These are phyloP conservation scores for Pyrenophora seminiperda DNA, from an alignment of 2,329 filamentous ascomycete species.

Conservation along the genomic window DNA sequence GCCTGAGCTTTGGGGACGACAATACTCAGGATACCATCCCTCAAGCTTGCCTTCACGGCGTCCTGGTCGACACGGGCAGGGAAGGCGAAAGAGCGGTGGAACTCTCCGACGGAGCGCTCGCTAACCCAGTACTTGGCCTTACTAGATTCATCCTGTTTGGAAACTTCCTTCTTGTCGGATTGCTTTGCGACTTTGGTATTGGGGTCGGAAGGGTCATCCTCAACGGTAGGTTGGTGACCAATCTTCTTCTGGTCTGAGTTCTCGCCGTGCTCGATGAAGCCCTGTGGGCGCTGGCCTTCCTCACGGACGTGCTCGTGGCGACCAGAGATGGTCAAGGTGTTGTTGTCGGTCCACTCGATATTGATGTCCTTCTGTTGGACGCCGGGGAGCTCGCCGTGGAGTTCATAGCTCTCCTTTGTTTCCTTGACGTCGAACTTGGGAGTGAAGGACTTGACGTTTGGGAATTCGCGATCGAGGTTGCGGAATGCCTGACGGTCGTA, in stretches of 20 bases:
- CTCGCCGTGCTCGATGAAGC: constrained; percentile 52
- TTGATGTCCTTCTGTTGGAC: constrained; percentile 73
- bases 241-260: constrained; percentile 27
- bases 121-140: constrained; percentile 72
- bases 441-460: constrained; percentile 62
- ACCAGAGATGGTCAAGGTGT: constrained; percentile 74
- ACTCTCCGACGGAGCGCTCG: constrained; percentile 64
- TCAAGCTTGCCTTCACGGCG: constrained; percentile 64
- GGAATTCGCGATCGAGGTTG: constrained; percentile 30
- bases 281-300: constrained; percentile 57
- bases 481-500: constrained; percentile 48
- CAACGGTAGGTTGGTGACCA: constrained; percentile 62
- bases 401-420: constrained; percentile 69
- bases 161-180: constrained; percentile 46
- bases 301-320: constrained; percentile 68
- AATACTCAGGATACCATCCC: constrained; percentile 64
- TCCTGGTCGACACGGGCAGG: constrained; percentile 64
- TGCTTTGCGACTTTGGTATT: constrained; percentile 34
- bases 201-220: constrained; percentile 59
- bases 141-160: constrained; percentile 49
- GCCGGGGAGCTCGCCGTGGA: constrained; percentile 80
- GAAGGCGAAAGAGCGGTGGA: constrained; percentile 65
- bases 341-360: constrained; percentile 78
- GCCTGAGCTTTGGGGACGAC: constrained; percentile 62
- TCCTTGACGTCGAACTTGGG: constrained; percentile 82